These are phyloP conservation scores for Cercospora brassicicola DNA, from an alignment of 2,329 filamentous ascomycete species.

Conservation along the genomic window DNA sequence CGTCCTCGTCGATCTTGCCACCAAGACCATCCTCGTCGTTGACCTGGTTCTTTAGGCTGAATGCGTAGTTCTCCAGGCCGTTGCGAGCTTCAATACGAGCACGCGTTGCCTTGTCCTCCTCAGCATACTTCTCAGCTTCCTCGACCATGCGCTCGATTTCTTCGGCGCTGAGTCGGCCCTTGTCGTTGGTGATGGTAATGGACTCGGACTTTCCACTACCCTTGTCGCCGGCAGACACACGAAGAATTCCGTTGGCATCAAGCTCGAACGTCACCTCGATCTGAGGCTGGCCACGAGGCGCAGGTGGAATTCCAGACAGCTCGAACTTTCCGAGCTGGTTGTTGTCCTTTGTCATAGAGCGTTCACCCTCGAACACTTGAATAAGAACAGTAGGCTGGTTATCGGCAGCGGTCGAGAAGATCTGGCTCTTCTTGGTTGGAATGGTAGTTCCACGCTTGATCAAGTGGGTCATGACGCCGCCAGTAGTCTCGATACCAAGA, in stretches of 20 bases:
- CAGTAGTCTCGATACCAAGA: conserved; percentile 96
- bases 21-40: conserved; percentile 95
- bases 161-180: conserved; percentile 92
- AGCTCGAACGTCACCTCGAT: conserved; percentile 98
- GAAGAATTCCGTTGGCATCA: conserved; percentile 96
- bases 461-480: conserved; percentile 94
- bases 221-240: conserved; percentile 95
- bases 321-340: conserved; percentile 98
- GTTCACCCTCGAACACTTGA: conserved; percentile 99
- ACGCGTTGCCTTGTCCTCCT: conserved; percentile 97
- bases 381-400: conserved; percentile 99
- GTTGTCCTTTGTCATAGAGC: conserved; percentile 54
- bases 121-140: conserved; percentile 97
- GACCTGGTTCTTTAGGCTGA: conserved; percentile 98
- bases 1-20: conserved; percentile 96
- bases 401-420: conserved; percentile 96
- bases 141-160: conserved; percentile 99
- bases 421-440: conserved; percentile 98
- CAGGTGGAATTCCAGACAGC: conserved; percentile 90
- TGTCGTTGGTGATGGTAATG: conserved; percentile 99
- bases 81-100: conserved; percentile 97
- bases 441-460: conserved; percentile 99
- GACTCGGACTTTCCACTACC: conserved; percentile 95
- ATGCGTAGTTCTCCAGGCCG: conserved; percentile 97
- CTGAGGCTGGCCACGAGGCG: conserved; percentile 93